Base-by-base conservation (phyloP, 2,329 filamentous ascomycete species). In the Davidsoniella virescens region DNA sequence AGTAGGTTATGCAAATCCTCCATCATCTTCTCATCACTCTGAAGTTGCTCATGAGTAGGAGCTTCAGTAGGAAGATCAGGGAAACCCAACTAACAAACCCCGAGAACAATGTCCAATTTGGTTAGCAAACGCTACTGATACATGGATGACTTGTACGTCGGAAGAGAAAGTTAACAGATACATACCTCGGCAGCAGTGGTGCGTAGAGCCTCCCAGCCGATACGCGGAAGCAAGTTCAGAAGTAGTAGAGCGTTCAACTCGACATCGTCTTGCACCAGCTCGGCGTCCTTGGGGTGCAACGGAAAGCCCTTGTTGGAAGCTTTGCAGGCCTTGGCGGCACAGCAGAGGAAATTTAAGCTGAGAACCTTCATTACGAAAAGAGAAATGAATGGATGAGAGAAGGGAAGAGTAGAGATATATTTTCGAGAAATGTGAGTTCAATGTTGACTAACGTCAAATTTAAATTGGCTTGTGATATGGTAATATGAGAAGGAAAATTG, bases 261-360 rank as follows among this genome's bases (percentile, higher is more conserved):
- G 55, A 88, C 70, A 56, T 93, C 85, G 58, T 85, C 75, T 59
- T 87, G 80, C 57, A 88, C 87, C 20, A 98, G 80, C 64, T 94
- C 87, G 48, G 86, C 88, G 60, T 96, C 87, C 60, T 82, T 82
- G 51, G 92, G 90, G 64, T 96, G 92, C 14, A 98, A 75, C 2
- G 92, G 92, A 62, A 93, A 96, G 20, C 87, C 86, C 48, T 75
- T 69, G 5, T 82, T 71, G 29, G 82, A 80, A 52, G 79, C 76
- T 68, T 93, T 94, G 82, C 92, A 98, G 51, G 84, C 73, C 72
- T 95, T 96, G 63, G 93, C 84, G 55, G 92, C 90, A 72, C 92
- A 98, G 60, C 87, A 92, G 56, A 96, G 72, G 67, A 98, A 98
- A 68, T 96, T 96, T 60, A 94, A 81, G 54, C 87, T 95, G 48